Percentiles rank a stretch among this genome's conserved stretches.
Evolutionary conservation across 2,329 filamentous ascomycete genomes (phyloP).

Genomic region (Helminthosporium solani): DNA sequence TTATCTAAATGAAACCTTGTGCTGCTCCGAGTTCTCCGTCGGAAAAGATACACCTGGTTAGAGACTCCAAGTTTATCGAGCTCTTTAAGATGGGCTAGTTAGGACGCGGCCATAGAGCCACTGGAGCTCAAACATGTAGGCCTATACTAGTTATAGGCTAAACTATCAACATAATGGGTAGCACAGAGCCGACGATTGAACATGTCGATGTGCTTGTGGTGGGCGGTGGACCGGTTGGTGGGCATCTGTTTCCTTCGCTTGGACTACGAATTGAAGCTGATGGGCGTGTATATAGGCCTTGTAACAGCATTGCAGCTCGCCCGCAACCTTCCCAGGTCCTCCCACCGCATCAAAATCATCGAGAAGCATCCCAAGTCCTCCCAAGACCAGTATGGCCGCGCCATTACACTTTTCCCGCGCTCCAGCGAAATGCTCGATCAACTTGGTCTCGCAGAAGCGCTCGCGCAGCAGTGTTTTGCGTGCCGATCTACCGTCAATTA

Average conservation of each 20-base stretch:
- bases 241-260: neutral
- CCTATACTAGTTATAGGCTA: neutral
- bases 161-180: constrained; percentile 14
- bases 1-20: neutral
- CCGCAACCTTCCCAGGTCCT: constrained; percentile 43
- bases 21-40: constrained; percentile 1
- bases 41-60: constrained; percentile 1
- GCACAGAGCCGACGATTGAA: constrained; percentile 9
- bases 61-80: neutral
- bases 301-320: constrained; percentile 51
- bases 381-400: constrained; percentile 56
- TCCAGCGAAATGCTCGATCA: constrained; percentile 56
- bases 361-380: constrained; percentile 52
- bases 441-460: constrained; percentile 51
- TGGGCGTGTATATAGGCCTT: constrained; percentile 30
- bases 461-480: constrained; percentile 56
- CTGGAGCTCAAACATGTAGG: neutral
- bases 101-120: neutral
- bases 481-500: constrained; percentile 54
- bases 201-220: constrained; percentile 26
- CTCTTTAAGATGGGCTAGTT: constrained; percentile 3
- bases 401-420: constrained; percentile 56
- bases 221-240: constrained; percentile 50
- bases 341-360: constrained; percentile 48
- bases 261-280: constrained; percentile 1